These are phyloP conservation scores for Blastobotrys proliferans DNA, from an alignment of 1,139 yeast genomes.

Conservation along the genomic window DNA sequence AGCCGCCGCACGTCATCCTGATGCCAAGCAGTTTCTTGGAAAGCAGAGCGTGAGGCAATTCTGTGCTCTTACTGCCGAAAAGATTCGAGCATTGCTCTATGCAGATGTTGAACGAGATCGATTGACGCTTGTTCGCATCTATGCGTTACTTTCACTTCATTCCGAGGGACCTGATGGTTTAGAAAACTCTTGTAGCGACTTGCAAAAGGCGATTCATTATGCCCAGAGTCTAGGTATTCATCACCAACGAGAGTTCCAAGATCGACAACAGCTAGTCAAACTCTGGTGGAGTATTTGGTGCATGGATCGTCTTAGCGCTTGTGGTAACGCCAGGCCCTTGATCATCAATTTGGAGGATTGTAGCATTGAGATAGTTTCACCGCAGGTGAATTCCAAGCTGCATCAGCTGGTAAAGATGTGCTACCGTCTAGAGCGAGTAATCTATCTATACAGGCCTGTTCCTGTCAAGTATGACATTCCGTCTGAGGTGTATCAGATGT, in stretches of 20 bases:
- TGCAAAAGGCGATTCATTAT: slow-evolving; percentile 38
- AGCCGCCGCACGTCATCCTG: slow-evolving; percentile 39
- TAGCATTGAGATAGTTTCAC: slow-evolving; percentile 33
- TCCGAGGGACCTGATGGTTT: slow-evolving; percentile 40
- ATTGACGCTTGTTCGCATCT: slow-evolving; percentile 37
- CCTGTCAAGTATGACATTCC: slow-evolving; percentile 17
- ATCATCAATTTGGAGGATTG: slow-evolving; percentile 39
- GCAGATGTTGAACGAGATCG: slow-evolving; percentile 44
- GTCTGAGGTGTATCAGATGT: slow-evolving; percentile 23
- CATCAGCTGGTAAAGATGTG: slow-evolving; percentile 35
- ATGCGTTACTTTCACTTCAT: slow-evolving; percentile 32
- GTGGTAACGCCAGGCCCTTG: slow-evolving; percentile 40
- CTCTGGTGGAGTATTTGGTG: slow-evolving; percentile 44
- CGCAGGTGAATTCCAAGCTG: slow-evolving; percentile 27
- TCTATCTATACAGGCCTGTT: slow-evolving; percentile 37
- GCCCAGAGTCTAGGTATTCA: slow-evolving; percentile 41
- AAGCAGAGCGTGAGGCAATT: slow-evolving; percentile 34
- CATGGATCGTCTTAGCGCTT: slow-evolving; percentile 40
- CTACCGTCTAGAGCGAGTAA: slow-evolving; percentile 34
- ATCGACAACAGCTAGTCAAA: slow-evolving; percentile 32
- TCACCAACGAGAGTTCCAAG: slow-evolving; percentile 34
- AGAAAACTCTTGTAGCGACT: slow-evolving; percentile 40
- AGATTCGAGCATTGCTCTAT: slow-evolving; percentile 40
- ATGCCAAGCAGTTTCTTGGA: slow-evolving; percentile 35
- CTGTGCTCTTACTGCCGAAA: slow-evolving; percentile 34